Conservation (phyloP, 495 filamentous ascomycete genomes). For the Coniosporium apollinis region DNA sequence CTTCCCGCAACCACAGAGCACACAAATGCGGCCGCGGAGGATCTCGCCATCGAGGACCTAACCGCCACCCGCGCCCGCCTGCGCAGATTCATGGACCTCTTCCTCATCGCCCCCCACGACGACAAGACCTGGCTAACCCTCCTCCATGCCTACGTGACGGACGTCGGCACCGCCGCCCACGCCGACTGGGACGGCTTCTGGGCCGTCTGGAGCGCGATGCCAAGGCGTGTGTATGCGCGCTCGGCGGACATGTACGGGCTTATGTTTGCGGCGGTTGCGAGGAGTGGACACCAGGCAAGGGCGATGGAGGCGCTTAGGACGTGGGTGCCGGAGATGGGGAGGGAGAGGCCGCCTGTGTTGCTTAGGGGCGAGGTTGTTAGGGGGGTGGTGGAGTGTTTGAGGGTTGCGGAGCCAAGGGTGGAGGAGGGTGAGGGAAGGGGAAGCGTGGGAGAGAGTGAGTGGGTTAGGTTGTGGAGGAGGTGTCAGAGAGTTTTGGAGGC, state of each 20-base stretch:
- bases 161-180: too few species aligned
- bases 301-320: slow-evolving; percentile 33
- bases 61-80: neutral
- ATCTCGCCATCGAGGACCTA: neutral
- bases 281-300: slow-evolving; percentile 27
- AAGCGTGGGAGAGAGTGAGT: too few species aligned
- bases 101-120: neutral
- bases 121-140: slow-evolving; percentile 32
- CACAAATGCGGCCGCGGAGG: neutral
- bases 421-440: too few species aligned
- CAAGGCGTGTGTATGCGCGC: slow-evolving; percentile 32
- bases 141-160: slow-evolving; percentile 27
- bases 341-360: slow-evolving; percentile 37
- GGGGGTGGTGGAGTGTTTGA: slow-evolving; percentile 33
- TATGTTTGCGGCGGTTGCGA: slow-evolving; percentile 35
- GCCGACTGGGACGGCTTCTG: slow-evolving; percentile 40
- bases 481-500: too few species aligned
- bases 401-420: slow-evolving; percentile 33
- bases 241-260: slow-evolving; percentile 38
- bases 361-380: slow-evolving; percentile 26
- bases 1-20: too few species aligned
- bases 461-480: too few species aligned
- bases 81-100: neutral
- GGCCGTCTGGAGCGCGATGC: slow-evolving; percentile 41
- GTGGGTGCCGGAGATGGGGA: slow-evolving; percentile 38